Percentiles rank a stretch among this genome's conserved stretches.
These are phyloP conservation scores for Penicillium pulvis DNA, from an alignment of 495 filamentous ascomycete genomes.

Conservation along the genomic window DNA sequence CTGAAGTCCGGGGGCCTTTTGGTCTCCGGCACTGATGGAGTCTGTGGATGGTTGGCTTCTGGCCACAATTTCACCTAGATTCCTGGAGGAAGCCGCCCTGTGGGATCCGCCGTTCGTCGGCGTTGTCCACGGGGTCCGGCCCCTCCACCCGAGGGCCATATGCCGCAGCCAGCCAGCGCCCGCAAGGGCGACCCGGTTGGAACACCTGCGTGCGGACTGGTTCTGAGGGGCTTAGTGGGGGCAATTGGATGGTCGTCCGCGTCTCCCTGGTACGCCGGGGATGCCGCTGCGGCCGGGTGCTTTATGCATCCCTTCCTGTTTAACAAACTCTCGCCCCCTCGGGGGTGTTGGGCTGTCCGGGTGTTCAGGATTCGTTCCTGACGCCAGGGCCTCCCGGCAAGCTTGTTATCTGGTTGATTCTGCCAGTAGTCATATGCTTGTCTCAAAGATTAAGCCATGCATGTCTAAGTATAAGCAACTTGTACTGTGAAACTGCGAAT, in stretches of 20 bases:
- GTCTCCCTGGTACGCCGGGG: slow-evolving; percentile 22
- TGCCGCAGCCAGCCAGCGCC: slow-evolving; percentile 27
- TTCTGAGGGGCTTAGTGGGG: slow-evolving; percentile 49
- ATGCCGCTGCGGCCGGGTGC: slow-evolving; percentile 19
- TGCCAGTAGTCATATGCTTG: slow-evolving; percentile 73
- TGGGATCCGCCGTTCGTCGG: slow-evolving; percentile 37
- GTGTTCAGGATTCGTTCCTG: slow-evolving; percentile 4
- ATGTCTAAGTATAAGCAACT: slow-evolving; percentile 71
- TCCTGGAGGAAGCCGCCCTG: slow-evolving; percentile 41
- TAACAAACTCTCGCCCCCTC: slow-evolving; percentile 20
- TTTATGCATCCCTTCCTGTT: slow-evolving; percentile 16
- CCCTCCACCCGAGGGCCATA: slow-evolving; percentile 43
- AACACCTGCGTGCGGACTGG: slow-evolving; percentile 36
- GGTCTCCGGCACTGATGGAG: slow-evolving; percentile 38
- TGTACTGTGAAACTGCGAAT: slow-evolving; percentile 73
- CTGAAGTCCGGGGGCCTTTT: slow-evolving; percentile 24
- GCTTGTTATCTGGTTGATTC: slow-evolving; percentile 67
- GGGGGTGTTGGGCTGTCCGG: slow-evolving; percentile 12
- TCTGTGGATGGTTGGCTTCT: slow-evolving; percentile 56
- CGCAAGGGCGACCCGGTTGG: slow-evolving; percentile 1
- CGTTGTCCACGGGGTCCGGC: slow-evolving; percentile 24
- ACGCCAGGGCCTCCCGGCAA: slow-evolving; percentile 13
- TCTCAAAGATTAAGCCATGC: slow-evolving; percentile 76
- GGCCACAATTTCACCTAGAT: slow-evolving; percentile 43
- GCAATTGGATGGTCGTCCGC: slow-evolving; percentile 45